Percentiles rank a stretch among this genome's conserved stretches.
Evolutionary conservation across 345 rosid genomes (phyloP).

Genomic region (Turritis glabra): DNA sequence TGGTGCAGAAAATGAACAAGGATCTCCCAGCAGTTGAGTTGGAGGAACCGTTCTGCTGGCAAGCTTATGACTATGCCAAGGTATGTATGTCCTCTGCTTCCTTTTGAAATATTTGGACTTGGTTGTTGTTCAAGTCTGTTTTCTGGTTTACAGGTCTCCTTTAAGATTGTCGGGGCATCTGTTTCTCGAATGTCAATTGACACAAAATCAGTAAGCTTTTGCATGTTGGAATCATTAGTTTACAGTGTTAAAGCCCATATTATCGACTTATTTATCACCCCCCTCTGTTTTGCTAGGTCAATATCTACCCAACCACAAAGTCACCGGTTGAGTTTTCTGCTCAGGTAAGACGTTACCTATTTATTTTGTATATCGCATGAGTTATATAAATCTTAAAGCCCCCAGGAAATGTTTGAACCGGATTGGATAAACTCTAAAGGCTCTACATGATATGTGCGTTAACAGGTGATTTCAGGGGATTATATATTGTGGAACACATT

Average conservation of each 20-base stretch:
- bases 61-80: slow-evolving; percentile 89
- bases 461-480: slow-evolving; percentile 80
- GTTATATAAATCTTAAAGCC: neutral
- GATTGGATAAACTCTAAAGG: neutral
- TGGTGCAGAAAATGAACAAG: slow-evolving; percentile 83
- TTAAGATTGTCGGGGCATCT: slow-evolving; percentile 81
- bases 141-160: slow-evolving; percentile 58
- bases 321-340: slow-evolving; percentile 77
- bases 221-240: neutral
- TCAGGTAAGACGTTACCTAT: slow-evolving; percentile 53
- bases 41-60: slow-evolving; percentile 98
- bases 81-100: slow-evolving; percentile 36
- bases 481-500: slow-evolving; percentile 94
- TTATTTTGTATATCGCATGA: neutral
- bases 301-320: slow-evolving; percentile 83
- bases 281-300: slow-evolving; percentile 49
- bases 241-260: neutral
- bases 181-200: slow-evolving; percentile 79
- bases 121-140: neutral
- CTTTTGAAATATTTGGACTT: neutral
- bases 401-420: neutral
- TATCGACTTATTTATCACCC: neutral
- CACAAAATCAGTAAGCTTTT: slow-evolving; percentile 75
- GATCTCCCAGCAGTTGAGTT: slow-evolving; percentile 83
- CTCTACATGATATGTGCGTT: neutral